Evolutionary conservation across 139 green algal species (phyloP).

Genomic region (Coelastrella sp.): DNA sequence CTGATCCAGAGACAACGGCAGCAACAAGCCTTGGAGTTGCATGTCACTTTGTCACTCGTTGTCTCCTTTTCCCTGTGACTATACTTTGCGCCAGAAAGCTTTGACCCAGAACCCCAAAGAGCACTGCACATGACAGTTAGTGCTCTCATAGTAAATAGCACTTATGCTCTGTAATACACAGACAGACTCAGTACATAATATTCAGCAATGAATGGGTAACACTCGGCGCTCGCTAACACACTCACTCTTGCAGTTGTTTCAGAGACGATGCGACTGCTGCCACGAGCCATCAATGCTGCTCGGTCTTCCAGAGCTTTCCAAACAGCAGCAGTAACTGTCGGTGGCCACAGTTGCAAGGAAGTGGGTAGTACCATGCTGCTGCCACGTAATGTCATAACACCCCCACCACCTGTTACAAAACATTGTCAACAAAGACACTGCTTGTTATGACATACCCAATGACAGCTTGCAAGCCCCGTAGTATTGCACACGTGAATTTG

Average conservation of each 20-base stretch:
- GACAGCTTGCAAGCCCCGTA: too few relatives aligned
- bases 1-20: neutral
- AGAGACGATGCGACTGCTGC: conserved; percentile 1
- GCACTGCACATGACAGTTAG: too few relatives aligned
- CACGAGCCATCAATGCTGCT: neutral
- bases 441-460: neutral
- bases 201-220: too few relatives aligned
- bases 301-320: conserved; percentile 39
- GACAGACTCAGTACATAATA: too few relatives aligned
- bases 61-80: too few relatives aligned
- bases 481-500: too few relatives aligned
- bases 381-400: conserved; percentile 23
- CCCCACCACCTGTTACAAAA: neutral
- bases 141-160: too few relatives aligned
- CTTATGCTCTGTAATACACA: too few relatives aligned
- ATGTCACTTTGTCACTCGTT: too few relatives aligned
- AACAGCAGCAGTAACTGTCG: conserved; percentile 29
- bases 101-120: too few relatives aligned
- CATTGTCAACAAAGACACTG: neutral
- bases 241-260: conserved; percentile 9
- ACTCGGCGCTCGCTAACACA: too few relatives aligned
- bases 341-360: conserved; percentile 16
- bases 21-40: neutral
- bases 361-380: conserved; percentile 31
- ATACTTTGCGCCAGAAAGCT: too few relatives aligned